Evolutionary conservation across 1,284 basidiomycete species (phyloP).

Genomic region (Apiotrichum porosum): DNA sequence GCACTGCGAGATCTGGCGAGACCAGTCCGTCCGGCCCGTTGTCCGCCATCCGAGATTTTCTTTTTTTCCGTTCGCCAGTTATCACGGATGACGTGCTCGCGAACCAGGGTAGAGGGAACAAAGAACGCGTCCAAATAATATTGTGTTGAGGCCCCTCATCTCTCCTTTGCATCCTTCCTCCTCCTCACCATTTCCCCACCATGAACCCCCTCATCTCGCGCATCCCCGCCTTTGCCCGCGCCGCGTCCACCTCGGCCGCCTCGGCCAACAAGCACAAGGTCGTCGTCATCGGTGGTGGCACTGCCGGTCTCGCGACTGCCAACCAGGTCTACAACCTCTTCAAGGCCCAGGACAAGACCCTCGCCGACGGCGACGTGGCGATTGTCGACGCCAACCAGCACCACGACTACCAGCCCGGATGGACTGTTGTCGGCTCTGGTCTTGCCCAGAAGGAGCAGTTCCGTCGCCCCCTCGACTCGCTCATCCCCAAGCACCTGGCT

Average conservation of each 20-base stretch:
- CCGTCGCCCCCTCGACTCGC: slow-evolving; percentile 60
- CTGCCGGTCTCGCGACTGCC: slow-evolving; percentile 70
- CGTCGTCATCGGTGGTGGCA: slow-evolving; percentile 54
- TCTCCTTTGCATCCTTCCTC: too few relatives aligned
- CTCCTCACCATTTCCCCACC: too few relatives aligned
- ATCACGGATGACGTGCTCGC: too few relatives aligned
- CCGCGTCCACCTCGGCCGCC: slow-evolving; percentile 34
- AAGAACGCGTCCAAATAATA: too few relatives aligned
- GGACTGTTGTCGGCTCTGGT: slow-evolving; percentile 89
- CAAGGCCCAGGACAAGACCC: slow-evolving; percentile 60
- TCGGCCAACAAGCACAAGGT: slow-evolving; percentile 49
- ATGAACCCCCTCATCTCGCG: not conserved
- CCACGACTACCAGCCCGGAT: slow-evolving; percentile 63
- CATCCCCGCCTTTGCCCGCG: slow-evolving; percentile 11
- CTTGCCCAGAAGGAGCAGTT: slow-evolving; percentile 64
- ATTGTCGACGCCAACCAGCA: slow-evolving; percentile 61
- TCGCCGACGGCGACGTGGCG: slow-evolving; percentile 71
- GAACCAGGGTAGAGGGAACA: too few relatives aligned
- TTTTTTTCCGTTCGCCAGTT: too few relatives aligned
- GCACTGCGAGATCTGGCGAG: too few relatives aligned
- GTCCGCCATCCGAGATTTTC: too few relatives aligned
- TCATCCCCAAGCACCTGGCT: slow-evolving; percentile 69
- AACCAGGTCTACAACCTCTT: slow-evolving; percentile 79
- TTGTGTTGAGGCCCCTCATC: too few relatives aligned
- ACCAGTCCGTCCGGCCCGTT: too few relatives aligned